Percentiles rank a stretch among this genome's conserved stretches.
phyloP scores from a whole-genome alignment of 345 rosid genomes.

The Carallia pectinifolia region DNA sequence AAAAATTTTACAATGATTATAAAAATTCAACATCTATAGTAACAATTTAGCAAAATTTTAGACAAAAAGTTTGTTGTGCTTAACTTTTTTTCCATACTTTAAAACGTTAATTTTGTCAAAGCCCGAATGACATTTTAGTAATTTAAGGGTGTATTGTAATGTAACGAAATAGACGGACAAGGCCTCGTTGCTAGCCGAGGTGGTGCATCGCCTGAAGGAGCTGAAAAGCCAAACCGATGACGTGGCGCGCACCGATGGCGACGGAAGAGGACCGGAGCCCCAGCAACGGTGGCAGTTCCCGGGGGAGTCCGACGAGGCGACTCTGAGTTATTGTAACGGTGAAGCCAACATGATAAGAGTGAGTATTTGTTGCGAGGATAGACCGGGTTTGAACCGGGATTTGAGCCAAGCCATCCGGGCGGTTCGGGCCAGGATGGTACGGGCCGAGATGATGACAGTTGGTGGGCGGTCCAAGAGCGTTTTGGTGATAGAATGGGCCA shows the following conservation, averaged over 20 bases:
- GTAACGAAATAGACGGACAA: constrained; percentile 54
- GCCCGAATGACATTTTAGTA: not conserved
- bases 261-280: constrained; percentile 16
- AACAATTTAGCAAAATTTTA: no score
- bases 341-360: constrained; percentile 30
- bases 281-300: constrained; percentile 33
- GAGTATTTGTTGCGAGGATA: constrained; percentile 51
- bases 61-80: no score
- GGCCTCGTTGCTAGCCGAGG: constrained; percentile 83
- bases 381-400: constrained; percentile 50
- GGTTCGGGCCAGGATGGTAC: constrained; percentile 40
- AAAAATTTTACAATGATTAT: no score
- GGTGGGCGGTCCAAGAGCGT: constrained; percentile 48
- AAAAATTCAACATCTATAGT: no score
- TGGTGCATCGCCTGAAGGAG: constrained; percentile 65
- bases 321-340: constrained; percentile 19
- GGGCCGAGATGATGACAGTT: constrained; percentile 55
- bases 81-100: no score
- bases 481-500: constrained; percentile 39
- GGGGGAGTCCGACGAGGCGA: constrained; percentile 44
- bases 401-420: constrained; percentile 32
- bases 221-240: constrained; percentile 46
- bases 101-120: not conserved
- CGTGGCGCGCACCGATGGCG: constrained; percentile 15
- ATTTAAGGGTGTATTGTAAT: not conserved